Base-by-base conservation (phyloP, 805 yeast genomes). In the Lachancea lanzarotensis region DNA sequence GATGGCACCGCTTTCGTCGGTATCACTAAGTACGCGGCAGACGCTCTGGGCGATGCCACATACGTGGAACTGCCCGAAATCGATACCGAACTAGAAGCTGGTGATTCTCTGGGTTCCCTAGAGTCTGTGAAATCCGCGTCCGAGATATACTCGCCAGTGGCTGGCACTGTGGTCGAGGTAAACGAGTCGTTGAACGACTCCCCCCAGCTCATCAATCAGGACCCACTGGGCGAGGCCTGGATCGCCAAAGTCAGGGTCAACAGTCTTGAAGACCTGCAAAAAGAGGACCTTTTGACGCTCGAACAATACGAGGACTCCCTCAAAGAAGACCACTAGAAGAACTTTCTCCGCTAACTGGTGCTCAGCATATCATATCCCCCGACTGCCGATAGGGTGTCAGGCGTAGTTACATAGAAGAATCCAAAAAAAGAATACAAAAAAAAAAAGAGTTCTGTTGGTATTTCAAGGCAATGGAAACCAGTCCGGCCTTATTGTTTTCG, bases 211-310 rank as follows among this genome's bases (percentile, higher is more conserved):
- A 78, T 93, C 58, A 91, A 90, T 69, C 67, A 71, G 52, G 97
- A 89, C 60, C 97, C 98, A 40, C 74, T 85, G 81, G 97, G 97
- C 45, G 81, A 79, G 46, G 98, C 95, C 31, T 91, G 96, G 96
- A 78, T 91, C 51, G 87, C 85, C 44, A 85, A 87, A 68, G 67
- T 91, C 53, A 75, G 82, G 66, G 67, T 85, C 48, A 70, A 74
- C 53, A 69, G 71, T 13, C 66, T 55, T 2, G 65, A 61, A 11
- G 78, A 70, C 15, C 71, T 82, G 56, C 57, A 60, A 29, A 45
- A 56, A 19, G 69, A 65, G n/a, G 77, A 71, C 12, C 71, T 84
- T 57, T 60, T 82, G 65, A 66, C 69, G 45, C 75, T 72, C 56
- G 80, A 73, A 42, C 76, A 71, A 43, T 83, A 83, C 62, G 76